A percentile compares a stretch with the other conserved stretches of the same genome.
phyloP scores from a whole-genome alignment of 805 yeast genomes.

The Monosporozyma siamensis region DNA sequence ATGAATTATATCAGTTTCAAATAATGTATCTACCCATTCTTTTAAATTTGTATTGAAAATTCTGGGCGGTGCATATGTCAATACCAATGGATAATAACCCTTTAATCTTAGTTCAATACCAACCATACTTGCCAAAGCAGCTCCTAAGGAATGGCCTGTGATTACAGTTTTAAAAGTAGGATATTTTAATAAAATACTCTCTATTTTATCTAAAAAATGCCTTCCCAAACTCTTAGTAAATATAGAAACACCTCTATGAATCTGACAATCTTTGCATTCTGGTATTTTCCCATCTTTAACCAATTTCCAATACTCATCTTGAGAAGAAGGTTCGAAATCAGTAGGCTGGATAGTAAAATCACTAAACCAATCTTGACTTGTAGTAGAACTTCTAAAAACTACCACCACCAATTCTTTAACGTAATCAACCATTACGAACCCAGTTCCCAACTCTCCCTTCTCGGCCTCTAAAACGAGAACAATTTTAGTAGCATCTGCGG shows the following conservation, averaged over 20 bases:
- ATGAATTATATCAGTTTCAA: slow-evolving; percentile 32
- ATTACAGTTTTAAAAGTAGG: slow-evolving; percentile 44
- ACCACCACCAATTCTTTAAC: slow-evolving; percentile 35
- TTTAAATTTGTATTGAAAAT: slow-evolving; percentile 47
- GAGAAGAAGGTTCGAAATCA: slow-evolving; percentile 38
- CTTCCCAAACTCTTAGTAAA: slow-evolving; percentile 37
- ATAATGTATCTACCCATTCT: slow-evolving; percentile 43
- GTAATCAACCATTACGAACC: slow-evolving; percentile 45
- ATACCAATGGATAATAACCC: slow-evolving; percentile 46
- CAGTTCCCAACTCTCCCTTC: slow-evolving; percentile 43
- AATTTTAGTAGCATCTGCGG: slow-evolving; percentile 28
- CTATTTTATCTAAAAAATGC: slow-evolving; percentile 32
- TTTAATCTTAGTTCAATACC: slow-evolving; percentile 51
- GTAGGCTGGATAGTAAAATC: slow-evolving; percentile 45
- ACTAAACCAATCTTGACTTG: slow-evolving; percentile 51
- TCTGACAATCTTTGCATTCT: slow-evolving; percentile 43
- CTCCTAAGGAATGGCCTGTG: slow-evolving; percentile 73
- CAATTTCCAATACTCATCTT: slow-evolving; percentile 15
- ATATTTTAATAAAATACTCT: slow-evolving; percentile 28
- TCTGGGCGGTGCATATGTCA: slow-evolving; percentile 57
- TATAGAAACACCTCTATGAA: slow-evolving; percentile 56
- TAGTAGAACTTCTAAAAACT: slow-evolving; percentile 56
- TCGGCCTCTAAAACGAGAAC: slow-evolving; percentile 35
- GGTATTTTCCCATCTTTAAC: slow-evolving; percentile 16
- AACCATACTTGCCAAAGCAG: slow-evolving; percentile 53